Evolutionary conservation across 2,329 filamentous ascomycete genomes (phyloP).

Genomic region (Diaporthe amygdali): DNA sequence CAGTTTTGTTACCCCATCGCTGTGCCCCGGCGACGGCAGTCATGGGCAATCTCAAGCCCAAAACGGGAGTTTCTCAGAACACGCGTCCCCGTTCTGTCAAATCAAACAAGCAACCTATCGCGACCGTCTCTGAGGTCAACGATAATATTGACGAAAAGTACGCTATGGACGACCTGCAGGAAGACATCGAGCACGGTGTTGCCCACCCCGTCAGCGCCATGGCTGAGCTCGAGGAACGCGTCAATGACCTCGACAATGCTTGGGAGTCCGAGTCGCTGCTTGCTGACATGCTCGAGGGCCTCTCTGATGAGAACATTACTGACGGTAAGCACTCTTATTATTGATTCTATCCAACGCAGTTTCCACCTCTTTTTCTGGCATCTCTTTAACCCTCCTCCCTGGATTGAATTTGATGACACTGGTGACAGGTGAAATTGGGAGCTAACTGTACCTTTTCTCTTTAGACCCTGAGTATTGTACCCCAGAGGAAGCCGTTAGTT

Average conservation of each 20-base stretch:
- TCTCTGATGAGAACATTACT: constrained; percentile 54
- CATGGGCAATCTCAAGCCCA: constrained; percentile 5
- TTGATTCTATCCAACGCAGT: constrained; percentile 13
- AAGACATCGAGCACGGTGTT: constrained; percentile 27
- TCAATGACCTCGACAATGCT: constrained; percentile 56
- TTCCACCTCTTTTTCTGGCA: constrained; percentile 1
- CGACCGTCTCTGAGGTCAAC: constrained; percentile 21
- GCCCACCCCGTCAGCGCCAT: constrained; percentile 28
- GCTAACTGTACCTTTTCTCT: constrained; percentile 13
- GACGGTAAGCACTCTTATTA: constrained; percentile 45
- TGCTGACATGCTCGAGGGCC: constrained; percentile 65
- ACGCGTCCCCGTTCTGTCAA: not conserved
- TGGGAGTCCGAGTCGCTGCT: constrained; percentile 71
- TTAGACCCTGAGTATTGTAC: constrained; percentile 62
- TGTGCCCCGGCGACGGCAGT: not conserved
- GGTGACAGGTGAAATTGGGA: too few species aligned
- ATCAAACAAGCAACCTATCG: constrained; percentile 9
- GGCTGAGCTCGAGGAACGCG: constrained; percentile 54
- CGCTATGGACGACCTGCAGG: constrained; percentile 20
- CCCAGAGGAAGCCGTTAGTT: constrained; percentile 70
- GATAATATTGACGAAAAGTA: constrained; percentile 21
- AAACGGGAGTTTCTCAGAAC: not conserved
- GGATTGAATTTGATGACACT: not conserved
- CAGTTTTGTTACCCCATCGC: not conserved
- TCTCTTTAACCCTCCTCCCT: constrained; percentile 19